These are phyloP conservation scores for Trametes cinnabarina DNA, from an alignment of 768 basidiomycete genomes.

Conservation along the genomic window DNA sequence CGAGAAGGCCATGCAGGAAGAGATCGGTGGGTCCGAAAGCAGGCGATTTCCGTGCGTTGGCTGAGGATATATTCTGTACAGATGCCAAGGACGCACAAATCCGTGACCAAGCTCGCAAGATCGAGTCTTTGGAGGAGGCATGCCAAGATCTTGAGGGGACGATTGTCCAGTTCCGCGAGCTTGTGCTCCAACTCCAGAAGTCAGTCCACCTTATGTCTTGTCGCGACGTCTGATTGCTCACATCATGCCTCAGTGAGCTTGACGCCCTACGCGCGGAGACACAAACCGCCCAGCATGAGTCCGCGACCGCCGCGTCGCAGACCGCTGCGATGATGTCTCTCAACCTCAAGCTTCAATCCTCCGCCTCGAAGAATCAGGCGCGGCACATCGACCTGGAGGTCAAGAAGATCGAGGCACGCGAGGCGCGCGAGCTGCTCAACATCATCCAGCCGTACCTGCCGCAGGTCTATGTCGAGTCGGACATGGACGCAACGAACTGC, in stretches of 20 bases:
- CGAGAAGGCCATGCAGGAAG: constrained; percentile 86
- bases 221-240: neutral
- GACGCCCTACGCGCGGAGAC: constrained; percentile 81
- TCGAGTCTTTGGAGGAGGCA: constrained; percentile 69
- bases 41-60: neutral
- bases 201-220: constrained; percentile 31
- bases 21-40: constrained; percentile 60
- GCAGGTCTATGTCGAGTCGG: constrained; percentile 84
- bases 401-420: constrained; percentile 78
- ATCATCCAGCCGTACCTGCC: constrained; percentile 95
- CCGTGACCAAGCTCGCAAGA: constrained; percentile 63
- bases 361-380: constrained; percentile 87
- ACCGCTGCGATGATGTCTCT: constrained; percentile 92
- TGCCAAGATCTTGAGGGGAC: constrained; percentile 86
- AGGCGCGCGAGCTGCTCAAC: constrained; percentile 72
- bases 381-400: constrained; percentile 88
- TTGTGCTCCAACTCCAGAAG: constrained; percentile 83
- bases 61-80: constrained; percentile 27
- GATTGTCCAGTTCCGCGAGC: constrained; percentile 88
- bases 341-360: constrained; percentile 90
- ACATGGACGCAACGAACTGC: constrained; percentile 84
- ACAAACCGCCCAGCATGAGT: constrained; percentile 79
- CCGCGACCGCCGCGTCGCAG: constrained; percentile 79
- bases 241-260: constrained; percentile 60
- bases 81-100: constrained; percentile 70